Evolutionary conservation across 2,329 filamentous ascomycete genomes (phyloP).

Genomic region (Talaromyces albobiverticillius): DNA sequence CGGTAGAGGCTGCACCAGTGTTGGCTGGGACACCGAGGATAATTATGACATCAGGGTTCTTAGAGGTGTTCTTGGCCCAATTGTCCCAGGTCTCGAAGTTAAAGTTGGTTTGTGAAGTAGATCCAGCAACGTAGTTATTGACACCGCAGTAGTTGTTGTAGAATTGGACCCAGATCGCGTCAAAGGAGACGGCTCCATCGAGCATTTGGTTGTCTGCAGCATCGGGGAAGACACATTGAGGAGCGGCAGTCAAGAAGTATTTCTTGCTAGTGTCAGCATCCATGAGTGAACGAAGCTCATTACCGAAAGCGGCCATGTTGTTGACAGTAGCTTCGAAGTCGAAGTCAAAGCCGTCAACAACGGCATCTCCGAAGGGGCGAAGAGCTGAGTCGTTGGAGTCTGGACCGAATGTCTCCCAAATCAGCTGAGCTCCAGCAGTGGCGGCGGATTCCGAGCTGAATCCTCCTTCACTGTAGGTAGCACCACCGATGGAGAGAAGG

Average conservation of each 20-base stretch:
- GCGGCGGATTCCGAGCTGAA: constrained; percentile 57
- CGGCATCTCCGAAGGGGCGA: constrained; percentile 65
- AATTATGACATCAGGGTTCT: constrained; percentile 60
- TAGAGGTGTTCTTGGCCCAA: constrained; percentile 59
- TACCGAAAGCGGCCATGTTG: constrained; percentile 62
- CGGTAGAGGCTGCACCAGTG: constrained; percentile 51
- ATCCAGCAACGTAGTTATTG: constrained; percentile 48
- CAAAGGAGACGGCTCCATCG: constrained; percentile 53
- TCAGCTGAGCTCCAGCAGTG: constrained; percentile 54
- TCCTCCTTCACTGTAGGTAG: constrained; percentile 66
- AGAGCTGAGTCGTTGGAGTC: constrained; percentile 43
- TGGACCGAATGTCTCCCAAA: constrained; percentile 72
- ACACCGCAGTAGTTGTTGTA: constrained; percentile 68
- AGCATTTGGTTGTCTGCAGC: constrained; percentile 57
- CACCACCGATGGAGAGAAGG: constrained; percentile 68
- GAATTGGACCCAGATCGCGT: constrained; percentile 64
- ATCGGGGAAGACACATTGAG: constrained; percentile 68
- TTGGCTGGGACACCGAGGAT: constrained; percentile 61
- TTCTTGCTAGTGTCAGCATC: constrained; percentile 49
- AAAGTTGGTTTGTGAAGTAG: constrained; percentile 51
- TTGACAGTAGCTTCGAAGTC: constrained; percentile 63
- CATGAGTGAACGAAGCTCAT: constrained; percentile 56
- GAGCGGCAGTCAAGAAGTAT: constrained; percentile 63
- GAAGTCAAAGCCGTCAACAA: constrained; percentile 73
- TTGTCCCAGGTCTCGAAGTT: constrained; percentile 64